These are phyloP conservation scores for Acorus calamus DNA, from an alignment of 106 monocot species.

Conservation along the genomic window DNA sequence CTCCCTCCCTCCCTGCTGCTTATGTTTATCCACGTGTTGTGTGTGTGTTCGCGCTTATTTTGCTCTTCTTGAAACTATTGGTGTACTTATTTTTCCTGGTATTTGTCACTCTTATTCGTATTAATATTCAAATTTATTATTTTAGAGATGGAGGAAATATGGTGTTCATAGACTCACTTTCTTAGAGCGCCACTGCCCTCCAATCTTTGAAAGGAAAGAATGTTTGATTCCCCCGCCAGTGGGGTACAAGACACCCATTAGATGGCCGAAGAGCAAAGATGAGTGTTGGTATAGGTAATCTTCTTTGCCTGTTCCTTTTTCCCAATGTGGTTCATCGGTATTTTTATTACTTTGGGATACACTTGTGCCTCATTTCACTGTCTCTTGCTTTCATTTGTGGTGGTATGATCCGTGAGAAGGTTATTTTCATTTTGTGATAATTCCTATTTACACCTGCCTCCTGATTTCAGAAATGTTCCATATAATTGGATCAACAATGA, in stretches of 20 bases:
- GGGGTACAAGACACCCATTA: slow-evolving; percentile 21
- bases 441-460: background rate
- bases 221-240: slow-evolving; percentile 18
- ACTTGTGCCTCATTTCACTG: too few species aligned
- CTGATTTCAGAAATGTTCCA: slow-evolving; percentile 60
- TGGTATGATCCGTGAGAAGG: too few species aligned
- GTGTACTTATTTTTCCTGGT: background rate
- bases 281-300: slow-evolving; percentile 24
- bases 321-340: too few species aligned
- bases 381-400: too few species aligned
- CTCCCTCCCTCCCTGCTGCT: too few species aligned
- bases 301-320: too few species aligned
- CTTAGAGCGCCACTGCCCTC: slow-evolving; percentile 17
- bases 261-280: slow-evolving; percentile 17
- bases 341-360: too few species aligned
- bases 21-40: too few species aligned
- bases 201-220: slow-evolving; percentile 17
- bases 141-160: slow-evolving; percentile 74
- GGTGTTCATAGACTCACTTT: slow-evolving; percentile 11
- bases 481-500: slow-evolving; percentile 84
- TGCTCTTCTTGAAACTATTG: background rate
- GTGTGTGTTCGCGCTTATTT: too few species aligned
- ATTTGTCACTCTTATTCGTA: background rate
- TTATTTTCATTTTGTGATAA: background rate
- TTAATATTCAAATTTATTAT: background rate